Base-by-base conservation (phyloP, 2,329 filamentous ascomycete species). In the Hirsutella minnesotensis region DNA sequence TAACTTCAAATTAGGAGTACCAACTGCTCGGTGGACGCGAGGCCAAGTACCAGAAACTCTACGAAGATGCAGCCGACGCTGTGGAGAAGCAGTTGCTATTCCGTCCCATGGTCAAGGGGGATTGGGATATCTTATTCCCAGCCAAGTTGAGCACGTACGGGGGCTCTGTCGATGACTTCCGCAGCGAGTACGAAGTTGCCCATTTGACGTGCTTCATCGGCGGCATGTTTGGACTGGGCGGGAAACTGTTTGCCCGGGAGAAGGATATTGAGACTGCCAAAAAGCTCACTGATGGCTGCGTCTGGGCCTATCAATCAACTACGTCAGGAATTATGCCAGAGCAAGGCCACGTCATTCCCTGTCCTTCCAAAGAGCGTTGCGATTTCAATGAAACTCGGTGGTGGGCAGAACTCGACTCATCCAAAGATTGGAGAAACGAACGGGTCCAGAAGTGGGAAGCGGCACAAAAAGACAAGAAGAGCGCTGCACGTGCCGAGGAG, bases 71-170 rank as follows among this genome's bases (percentile, higher is more conserved):
- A 4, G 74, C 81, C 24, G 75, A 81, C 5, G 78, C 78, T 0
- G 76, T 82, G 30, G 83, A 83, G 50, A 72, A 86, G 49, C 73
- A 84, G 58, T 70, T 94, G 9, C 75, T 94, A 44, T 94, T 78
- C 62, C 75, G 82, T 5, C 87, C 88, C 1, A 83, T 92, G 77
- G 73, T 79, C 18, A 73, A 78, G 7, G 73, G 75, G 24, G 67
- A 75, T 42, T 75, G 75, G 41, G 77, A 90, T 46, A 75, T 92
- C n/a, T 70, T 92, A 3, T 78, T 92, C 47, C 77, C 84, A 0
- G 82, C 83, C 20, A 79, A 78, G 50, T 59, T 76, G n/a, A 65
- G 57, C 38, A 69, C 72, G 9, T 58, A 53, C 1, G 69, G 69
- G 13, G 60, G 68, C 3, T 65, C 56, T 2, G 59, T 63, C 37